A percentile compares a stretch with the other conserved stretches of the same genome.
Conservation (phyloP, 2,329 filamentous ascomycete genomes). For the Penicillium sp. region DNA sequence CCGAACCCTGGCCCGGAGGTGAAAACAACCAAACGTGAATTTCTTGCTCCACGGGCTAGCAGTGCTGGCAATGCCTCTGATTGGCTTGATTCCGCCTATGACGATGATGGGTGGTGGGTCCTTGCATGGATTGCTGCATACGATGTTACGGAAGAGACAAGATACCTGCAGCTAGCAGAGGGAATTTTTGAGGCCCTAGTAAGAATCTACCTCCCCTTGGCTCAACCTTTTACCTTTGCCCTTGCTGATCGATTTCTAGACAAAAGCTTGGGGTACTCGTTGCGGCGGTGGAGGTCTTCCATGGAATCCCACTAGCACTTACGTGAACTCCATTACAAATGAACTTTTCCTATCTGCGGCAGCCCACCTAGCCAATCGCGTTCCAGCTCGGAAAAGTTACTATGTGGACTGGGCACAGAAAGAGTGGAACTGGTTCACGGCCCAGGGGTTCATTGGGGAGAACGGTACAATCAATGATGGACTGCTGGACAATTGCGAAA, state of each 20-base stretch:
- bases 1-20: slow-evolving; percentile 17
- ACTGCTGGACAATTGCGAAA: slow-evolving; percentile 51
- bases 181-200: slow-evolving; percentile 52
- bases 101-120: slow-evolving; percentile 57
- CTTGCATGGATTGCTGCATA: slow-evolving; percentile 57
- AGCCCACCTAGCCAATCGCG: slow-evolving; percentile 57
- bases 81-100: slow-evolving; percentile 42
- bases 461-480: slow-evolving; percentile 57
- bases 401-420: slow-evolving; percentile 50
- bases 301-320: slow-evolving; percentile 48
- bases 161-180: slow-evolving; percentile 50
- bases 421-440: slow-evolving; percentile 54
- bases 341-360: slow-evolving; percentile 58
- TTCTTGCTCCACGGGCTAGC: slow-evolving; percentile 1
- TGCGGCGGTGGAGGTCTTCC: slow-evolving; percentile 50
- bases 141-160: slow-evolving; percentile 48
- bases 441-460: slow-evolving; percentile 49
- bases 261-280: slow-evolving; percentile 43
- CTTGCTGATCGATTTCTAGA: slow-evolving; percentile 16
- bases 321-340: slow-evolving; percentile 58
- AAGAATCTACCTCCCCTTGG: not conserved
- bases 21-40: slow-evolving; percentile 9
- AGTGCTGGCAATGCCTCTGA: slow-evolving; percentile 21
- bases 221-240: not conserved
- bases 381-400: slow-evolving; percentile 29